phyloP scores from a whole-genome alignment of 805 yeast genomes.

The Ogataea polymorpha region DNA sequence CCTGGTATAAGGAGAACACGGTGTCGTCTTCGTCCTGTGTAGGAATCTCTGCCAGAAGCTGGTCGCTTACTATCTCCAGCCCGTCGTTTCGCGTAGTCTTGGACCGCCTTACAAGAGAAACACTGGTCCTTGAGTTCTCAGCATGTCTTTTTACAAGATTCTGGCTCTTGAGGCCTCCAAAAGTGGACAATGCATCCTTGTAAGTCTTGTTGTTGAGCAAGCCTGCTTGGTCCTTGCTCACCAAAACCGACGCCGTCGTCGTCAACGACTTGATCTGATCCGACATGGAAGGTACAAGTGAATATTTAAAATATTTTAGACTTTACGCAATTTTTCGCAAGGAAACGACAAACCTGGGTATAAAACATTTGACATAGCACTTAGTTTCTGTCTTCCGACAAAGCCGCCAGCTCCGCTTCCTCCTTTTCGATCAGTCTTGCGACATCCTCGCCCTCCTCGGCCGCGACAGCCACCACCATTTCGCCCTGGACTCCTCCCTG shows the following conservation, averaged over 20 bases:
- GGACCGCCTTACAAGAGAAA: constrained; percentile 16
- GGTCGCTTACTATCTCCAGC: constrained; percentile 57
- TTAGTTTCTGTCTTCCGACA: constrained; percentile 37
- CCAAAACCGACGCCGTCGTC: constrained; percentile 53
- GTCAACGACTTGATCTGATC: constrained; percentile 47
- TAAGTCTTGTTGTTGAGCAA: constrained; percentile 32
- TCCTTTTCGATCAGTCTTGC: constrained; percentile 43
- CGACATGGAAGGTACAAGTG: constrained; percentile 13
- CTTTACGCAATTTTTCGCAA: neutral
- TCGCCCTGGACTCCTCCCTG: constrained; percentile 5
- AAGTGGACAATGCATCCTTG: constrained; percentile 38
- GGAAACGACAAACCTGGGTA: neutral
- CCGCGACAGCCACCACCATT: constrained; percentile 13
- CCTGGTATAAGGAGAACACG: constrained; percentile 60
- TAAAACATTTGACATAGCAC: neutral
- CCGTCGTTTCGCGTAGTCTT: constrained; percentile 33
- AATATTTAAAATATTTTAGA: neutral
- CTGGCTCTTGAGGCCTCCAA: constrained; percentile 32
- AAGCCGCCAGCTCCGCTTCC: constrained; percentile 41
- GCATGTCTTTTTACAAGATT: constrained; percentile 23
- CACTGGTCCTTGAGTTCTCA: constrained; percentile 9
- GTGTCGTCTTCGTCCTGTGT: constrained; percentile 8
- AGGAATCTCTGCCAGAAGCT: constrained; percentile 55
- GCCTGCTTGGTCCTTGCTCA: constrained; percentile 28
- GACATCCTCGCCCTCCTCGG: constrained; percentile 19